Evolutionary conservation across 2,329 filamentous ascomycete genomes (phyloP), one percentile per base, ranked within the genome.

Genomic region (Sphaceloma murrayae): DNA sequence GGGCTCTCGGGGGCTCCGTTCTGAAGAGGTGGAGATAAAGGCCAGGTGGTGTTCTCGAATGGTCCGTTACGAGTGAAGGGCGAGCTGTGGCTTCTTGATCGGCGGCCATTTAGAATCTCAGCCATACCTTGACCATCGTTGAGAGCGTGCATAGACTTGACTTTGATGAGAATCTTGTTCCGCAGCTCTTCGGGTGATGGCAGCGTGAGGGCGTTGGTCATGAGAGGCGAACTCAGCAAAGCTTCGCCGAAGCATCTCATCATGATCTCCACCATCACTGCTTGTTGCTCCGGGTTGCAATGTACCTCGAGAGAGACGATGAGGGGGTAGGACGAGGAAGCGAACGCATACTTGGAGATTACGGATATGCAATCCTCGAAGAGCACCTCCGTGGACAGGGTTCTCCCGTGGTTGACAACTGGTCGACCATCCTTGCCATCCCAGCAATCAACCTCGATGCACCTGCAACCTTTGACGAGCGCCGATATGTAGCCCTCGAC

Each of bases 401-500:
- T 94, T 47, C 81, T 80, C 17, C 91, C 91, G 56, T 98, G 91
- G 49, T 85, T 87, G 22, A 98, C 91, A 43, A 87, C 78, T 1
- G 91, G 91, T 55, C 85, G 77, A 29, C 85, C 86, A 58, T 94
- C 82, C 43, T 77, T 74, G 11, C 91, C 91, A 62, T 98, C 87
- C 91, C 91, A 98, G 64, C 89, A 96, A 63, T 98, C 91, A 43
- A 98, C 86, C 65, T 98, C 91, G 34, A 98, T 81, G 61, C 91
- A 96, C 39, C 91, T 83, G 60, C 91, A 98, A 6, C 88, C 88
- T 48, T 85, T 82, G 51, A 85, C 80, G 5, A 98, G 73, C 2
- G 88, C 85, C 6, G 80, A 79, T 54, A 96, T 93, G 65, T 98
- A 98, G 32, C 87, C 87, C 62, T 98, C 91, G 2, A 93, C 84